Evolutionary conservation across 2,329 filamentous ascomycete species (phyloP), one percentile per base, ranked within the genome.

Genomic region (Colletotrichum simmondsii): DNA sequence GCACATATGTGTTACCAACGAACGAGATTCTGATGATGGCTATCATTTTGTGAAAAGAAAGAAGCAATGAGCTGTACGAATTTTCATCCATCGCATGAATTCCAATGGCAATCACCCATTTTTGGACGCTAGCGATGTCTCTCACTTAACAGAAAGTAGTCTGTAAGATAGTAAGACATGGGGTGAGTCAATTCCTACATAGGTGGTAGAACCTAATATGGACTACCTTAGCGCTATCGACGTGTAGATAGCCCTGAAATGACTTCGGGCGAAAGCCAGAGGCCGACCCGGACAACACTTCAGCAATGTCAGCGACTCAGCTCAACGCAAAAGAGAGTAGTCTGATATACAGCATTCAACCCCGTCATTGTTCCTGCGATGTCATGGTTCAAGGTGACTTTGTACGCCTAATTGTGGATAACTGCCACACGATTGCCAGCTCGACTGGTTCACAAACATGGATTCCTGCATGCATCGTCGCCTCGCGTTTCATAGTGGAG

Each of bases 351-450:
- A 81, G 80, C 58, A 83, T 83, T 61, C 83, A 85, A 52, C 76
- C 78, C 62, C 84, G 86, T 53, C 84, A 86, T 68, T 86, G 83
- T 59, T 73, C 80, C 60, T 84, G 84, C 72, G 84, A 86, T 74
- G 76, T 85, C 0, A 84, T 83, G 80, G 84, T 83, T 6, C 85
- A 83, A 82, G 78, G 80, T 2, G 77, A 78, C 5, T 80, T 83
- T n/a, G 76, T 77, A 0, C 79, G 81, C 28, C 83, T 85, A 76
- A 79, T 86, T 7, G 84, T 83, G 4, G 84, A 85, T 46, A 85
- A 85, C 74, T 86, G 84, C 74, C 75, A 77, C 54, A 80, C 83
- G 3, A 75, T 81, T 24, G 35, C 76, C 19, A 77, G 81, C 37
- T 46, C 75, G 0, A 78, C 79, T 0, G 22, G 77, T 1, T 80